phyloP scores from a whole-genome alignment of 1,139 yeast species.

The Taiozyma onychis region DNA sequence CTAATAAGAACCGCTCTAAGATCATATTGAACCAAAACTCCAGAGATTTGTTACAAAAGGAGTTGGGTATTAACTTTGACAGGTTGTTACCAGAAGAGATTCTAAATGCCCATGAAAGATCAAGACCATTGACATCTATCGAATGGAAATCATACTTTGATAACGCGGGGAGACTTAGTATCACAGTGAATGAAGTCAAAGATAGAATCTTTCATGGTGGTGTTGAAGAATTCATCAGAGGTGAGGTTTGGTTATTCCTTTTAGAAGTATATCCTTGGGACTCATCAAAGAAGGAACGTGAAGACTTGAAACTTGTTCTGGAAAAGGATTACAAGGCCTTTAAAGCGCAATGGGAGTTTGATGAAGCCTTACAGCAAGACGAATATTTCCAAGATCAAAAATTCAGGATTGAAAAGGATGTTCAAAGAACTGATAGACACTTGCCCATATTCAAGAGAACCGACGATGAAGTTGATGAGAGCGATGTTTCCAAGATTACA shows the following conservation, averaged over 20 bases:
- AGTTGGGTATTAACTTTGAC: constrained; percentile 56
- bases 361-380: constrained; percentile 52
- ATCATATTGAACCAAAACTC: constrained; percentile 56
- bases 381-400: constrained; percentile 87
- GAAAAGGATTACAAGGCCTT: constrained; percentile 63
- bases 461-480: constrained; percentile 32
- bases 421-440: constrained; percentile 84
- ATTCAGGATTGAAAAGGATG: constrained; percentile 87
- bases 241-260: constrained; percentile 81
- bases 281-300: constrained; percentile 64
- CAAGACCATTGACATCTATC: constrained; percentile 57
- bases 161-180: constrained; percentile 57
- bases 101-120: constrained; percentile 47
- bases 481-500: constrained; percentile 49
- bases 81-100: constrained; percentile 50
- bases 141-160: constrained; percentile 91
- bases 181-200: constrained; percentile 74
- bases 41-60: constrained; percentile 53
- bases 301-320: constrained; percentile 49
- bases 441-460: constrained; percentile 56
- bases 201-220: constrained; percentile 91
- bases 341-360: constrained; percentile 57
- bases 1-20: constrained; percentile 62
- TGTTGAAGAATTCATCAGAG: constrained; percentile 51
- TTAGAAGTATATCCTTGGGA: constrained; percentile 89